Base-by-base conservation (phyloP, 2,329 filamentous ascomycete genomes). In the Pseudogymnoascus sp. region DNA sequence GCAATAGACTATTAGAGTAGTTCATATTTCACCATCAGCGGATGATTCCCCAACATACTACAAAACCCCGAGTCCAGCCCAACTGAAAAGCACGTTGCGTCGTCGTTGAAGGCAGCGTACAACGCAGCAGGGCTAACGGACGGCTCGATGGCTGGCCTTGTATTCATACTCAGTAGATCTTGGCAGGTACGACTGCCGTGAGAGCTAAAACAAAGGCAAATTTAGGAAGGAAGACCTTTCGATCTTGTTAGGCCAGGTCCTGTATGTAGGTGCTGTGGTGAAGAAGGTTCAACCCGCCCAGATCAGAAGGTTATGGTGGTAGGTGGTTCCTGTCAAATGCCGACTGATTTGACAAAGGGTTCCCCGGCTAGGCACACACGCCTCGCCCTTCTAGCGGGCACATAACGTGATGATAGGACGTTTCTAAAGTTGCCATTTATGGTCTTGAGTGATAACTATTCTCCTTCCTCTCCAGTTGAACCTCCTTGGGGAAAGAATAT, bases 11-110 rank as follows among this genome's bases (percentile, higher is more conserved):
- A 41, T 43, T 28, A 59, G 60, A 12, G 37, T 67, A 70, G 30
- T 38, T 11, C 75, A 62, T 75, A 71, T 61, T 15, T 39, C 25
- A 30, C 20, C 6, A 35, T 15, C 47, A 14, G 28, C 28, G 15
- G 28, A 37, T 38, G 57, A 39, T 25, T 37, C 35, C 33, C 37
- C 14, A 30, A 72, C 86, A 69, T 81, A 92, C 90, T 85, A 74
- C 88, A 89, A 73, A 95, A 92, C 28, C 93, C 93, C 9, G 86
- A 86, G 70, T 96, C 89, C 7, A 96, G 79, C 7, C 91, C 94
- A 30, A 95, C 89, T 25, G 91, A 84, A 74, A 97, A 97, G 70
- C 88, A 92, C 68, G 85, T 92, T 66, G 84, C 84, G 72, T 94
- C 90, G 69, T 85, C 82, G 71, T 97, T 97, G 77, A 96, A 96